A percentile compares a stretch with the other conserved stretches of the same genome.
Conservation (phyloP, 345 rosid species). For the Populus tremula region DNA sequence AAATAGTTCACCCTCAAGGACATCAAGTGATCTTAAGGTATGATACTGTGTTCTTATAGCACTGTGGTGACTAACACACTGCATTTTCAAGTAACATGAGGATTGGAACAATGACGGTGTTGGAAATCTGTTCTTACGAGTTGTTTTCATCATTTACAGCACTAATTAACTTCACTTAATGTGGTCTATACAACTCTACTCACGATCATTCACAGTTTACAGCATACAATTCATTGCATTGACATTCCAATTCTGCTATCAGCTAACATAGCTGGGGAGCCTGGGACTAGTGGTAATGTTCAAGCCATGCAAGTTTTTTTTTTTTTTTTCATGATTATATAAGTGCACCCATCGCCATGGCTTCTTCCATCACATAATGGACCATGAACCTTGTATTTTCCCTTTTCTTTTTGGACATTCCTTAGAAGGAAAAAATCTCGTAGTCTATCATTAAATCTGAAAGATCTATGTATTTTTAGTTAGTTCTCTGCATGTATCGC, state of each 20-base stretch:
- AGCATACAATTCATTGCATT: background rate
- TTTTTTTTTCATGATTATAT: background rate
- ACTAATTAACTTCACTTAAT: background rate
- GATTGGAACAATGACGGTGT: background rate
- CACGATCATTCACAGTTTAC: background rate
- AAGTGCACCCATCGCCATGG: background rate
- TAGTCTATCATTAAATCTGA: background rate
- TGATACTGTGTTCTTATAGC: constrained; percentile 8
- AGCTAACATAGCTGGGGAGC: background rate
- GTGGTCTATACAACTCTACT: background rate
- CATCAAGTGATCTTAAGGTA: constrained; percentile 46
- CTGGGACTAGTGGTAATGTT: background rate
- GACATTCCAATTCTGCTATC: background rate
- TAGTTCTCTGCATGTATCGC: background rate
- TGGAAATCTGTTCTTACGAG: background rate
- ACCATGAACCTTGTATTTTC: background rate
- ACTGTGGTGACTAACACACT: background rate
- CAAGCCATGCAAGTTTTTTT: too few species aligned
- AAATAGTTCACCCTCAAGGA: constrained; percentile 36
- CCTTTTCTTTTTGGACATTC: background rate
- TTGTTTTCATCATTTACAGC: background rate
- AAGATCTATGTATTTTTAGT: background rate
- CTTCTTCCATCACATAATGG: background rate
- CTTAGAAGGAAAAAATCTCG: background rate
- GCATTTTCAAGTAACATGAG: background rate